Evolutionary conservation across 805 yeast species (phyloP).

Genomic region (Candida vaughaniae): DNA sequence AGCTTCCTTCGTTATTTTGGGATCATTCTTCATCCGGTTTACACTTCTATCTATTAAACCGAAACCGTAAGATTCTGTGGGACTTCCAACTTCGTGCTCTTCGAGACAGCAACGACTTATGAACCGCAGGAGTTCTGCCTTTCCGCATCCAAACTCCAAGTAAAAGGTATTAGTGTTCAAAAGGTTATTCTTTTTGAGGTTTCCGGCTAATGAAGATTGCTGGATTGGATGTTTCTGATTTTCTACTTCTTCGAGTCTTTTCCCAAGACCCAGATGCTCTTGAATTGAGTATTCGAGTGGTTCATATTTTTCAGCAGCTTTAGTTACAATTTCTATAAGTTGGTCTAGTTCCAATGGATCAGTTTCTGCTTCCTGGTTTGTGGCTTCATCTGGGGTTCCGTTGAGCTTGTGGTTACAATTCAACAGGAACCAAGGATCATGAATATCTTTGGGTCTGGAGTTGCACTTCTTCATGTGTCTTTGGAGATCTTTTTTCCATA

Average conservation of each 20-base stretch:
- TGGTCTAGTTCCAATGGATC: not conserved
- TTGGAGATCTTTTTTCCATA: constrained; percentile 58
- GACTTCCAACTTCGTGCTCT: not conserved
- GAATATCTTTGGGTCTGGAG: constrained; percentile 33
- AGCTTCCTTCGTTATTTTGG: constrained; percentile 59
- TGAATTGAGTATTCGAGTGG: constrained; percentile 17
- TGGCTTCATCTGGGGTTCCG: not conserved
- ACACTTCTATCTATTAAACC: constrained; percentile 75
- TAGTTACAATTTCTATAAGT: constrained; percentile 18
- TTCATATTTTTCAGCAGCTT: constrained; percentile 9
- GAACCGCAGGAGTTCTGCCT: constrained; percentile 78
- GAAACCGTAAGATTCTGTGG: constrained; percentile 35
- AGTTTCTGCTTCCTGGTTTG: not conserved
- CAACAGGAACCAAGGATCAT: constrained; percentile 50
- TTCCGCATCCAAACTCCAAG: constrained; percentile 89
- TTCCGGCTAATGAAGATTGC: constrained; percentile 77
- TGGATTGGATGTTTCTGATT: constrained; percentile 78
- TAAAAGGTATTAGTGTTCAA: constrained; percentile 39
- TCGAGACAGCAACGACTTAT: constrained; percentile 39
- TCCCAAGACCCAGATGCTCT: constrained; percentile 29
- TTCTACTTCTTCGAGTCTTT: constrained; percentile 45
- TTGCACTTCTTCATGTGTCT: constrained; percentile 65
- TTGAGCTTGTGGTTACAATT: constrained; percentile 43
- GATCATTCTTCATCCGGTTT: constrained; percentile 75
- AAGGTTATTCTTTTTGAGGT: constrained; percentile 45